A percentile compares a stretch with the other conserved stretches of the same genome.
Evolutionary conservation across 169 alveolate species (phyloP).

Genomic region (Cryptosporidium muris): DNA sequence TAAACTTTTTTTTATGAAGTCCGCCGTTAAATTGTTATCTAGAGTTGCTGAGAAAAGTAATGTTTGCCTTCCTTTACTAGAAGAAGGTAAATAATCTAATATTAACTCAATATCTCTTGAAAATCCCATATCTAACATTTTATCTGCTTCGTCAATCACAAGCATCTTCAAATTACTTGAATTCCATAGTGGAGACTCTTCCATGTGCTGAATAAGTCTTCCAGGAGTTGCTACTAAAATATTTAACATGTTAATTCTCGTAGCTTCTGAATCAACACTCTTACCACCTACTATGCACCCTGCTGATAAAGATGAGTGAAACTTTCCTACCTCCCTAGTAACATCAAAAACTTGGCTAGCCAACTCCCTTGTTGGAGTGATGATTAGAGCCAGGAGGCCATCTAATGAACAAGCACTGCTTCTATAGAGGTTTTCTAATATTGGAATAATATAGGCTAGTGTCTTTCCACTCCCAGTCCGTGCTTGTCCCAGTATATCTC

Average conservation of each 20-base stretch:
- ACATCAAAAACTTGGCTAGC: slow-evolving; percentile 91
- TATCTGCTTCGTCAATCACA: slow-evolving; percentile 87
- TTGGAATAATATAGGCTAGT: slow-evolving; percentile 88
- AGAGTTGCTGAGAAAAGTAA: slow-evolving; percentile 93
- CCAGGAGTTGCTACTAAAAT: slow-evolving; percentile 95
- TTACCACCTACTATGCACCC: slow-evolving; percentile 94
- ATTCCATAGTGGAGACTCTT: slow-evolving; percentile 89
- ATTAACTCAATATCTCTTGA: slow-evolving; percentile 85
- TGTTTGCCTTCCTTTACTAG: slow-evolving; percentile 80
- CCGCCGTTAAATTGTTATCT: slow-evolving; percentile 72
- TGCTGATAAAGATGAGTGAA: slow-evolving; percentile 86
- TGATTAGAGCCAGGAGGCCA: slow-evolving; percentile 87
- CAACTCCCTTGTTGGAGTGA: slow-evolving; percentile 91
- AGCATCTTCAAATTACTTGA: slow-evolving; percentile 83
- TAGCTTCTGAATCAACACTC: slow-evolving; percentile 87
- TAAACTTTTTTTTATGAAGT: slow-evolving; percentile 73
- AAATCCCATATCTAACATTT: slow-evolving; percentile 90
- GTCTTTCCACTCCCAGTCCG: slow-evolving; percentile 95
- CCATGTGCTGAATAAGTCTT: slow-evolving; percentile 92
- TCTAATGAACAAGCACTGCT: slow-evolving; percentile 57
- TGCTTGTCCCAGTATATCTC: slow-evolving; percentile 88
- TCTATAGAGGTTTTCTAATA: slow-evolving; percentile 88
- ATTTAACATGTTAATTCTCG: slow-evolving; percentile 82
- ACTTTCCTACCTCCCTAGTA: slow-evolving; percentile 80
- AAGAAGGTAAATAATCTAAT: slow-evolving; percentile 83